A percentile compares a stretch with the other conserved stretches of the same genome.
Evolutionary conservation across 2,329 filamentous ascomycete genomes (phyloP).

Genomic region (Botrytis byssoidea): DNA sequence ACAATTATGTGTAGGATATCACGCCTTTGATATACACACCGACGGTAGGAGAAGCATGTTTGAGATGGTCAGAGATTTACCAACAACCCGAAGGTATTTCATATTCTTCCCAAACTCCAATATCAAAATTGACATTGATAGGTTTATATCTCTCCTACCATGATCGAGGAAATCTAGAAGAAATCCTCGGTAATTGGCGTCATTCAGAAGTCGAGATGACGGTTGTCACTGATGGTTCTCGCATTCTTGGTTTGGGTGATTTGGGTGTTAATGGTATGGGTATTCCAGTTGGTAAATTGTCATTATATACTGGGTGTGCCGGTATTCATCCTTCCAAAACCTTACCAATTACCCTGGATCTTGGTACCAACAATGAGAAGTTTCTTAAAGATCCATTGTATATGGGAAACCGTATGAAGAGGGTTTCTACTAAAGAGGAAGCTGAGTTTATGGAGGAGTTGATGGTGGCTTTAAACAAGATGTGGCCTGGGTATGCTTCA

Average conservation of each 20-base stretch:
- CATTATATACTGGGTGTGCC: constrained; percentile 80
- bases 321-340: constrained; percentile 79
- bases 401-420: constrained; percentile 66
- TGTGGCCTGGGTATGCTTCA: constrained; percentile 69
- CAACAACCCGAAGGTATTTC: constrained; percentile 61
- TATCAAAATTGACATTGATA: constrained; percentile 19
- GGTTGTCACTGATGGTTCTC: constrained; percentile 51
- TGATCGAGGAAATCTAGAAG: constrained; percentile 63
- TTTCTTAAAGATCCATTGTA: constrained; percentile 76
- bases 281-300: constrained; percentile 80
- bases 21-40: constrained; percentile 61
- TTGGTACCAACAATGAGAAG: constrained; percentile 76
- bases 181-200: constrained; percentile 69
- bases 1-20: constrained; percentile 35
- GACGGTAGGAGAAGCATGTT: constrained; percentile 68
- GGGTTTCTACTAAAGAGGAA: constrained; percentile 69
- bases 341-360: constrained; percentile 78
- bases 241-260: constrained; percentile 77
- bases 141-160: constrained; percentile 67
- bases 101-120: no score
- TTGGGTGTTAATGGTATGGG: constrained; percentile 82
- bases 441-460: constrained; percentile 75
- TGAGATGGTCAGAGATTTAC: constrained; percentile 73
- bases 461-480: constrained; percentile 62
- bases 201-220: constrained; percentile 63